Base-by-base conservation (phyloP, 1,139 yeast genomes). In the Casaregolazyma suthepensis region DNA sequence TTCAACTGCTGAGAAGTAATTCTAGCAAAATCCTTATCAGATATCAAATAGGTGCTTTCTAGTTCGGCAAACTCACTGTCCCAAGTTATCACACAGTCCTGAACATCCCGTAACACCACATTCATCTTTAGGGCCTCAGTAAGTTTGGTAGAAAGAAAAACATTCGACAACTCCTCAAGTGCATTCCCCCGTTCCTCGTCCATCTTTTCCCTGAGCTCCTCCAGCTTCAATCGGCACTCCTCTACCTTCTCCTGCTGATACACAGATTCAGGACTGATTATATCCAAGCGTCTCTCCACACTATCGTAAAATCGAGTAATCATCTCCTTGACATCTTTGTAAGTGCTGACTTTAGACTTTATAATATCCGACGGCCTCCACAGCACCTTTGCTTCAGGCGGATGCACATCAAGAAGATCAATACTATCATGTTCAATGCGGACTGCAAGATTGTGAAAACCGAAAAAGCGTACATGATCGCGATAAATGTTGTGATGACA, bases 21-120 rank as follows among this genome's bases (percentile, higher is more conserved):
- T 57, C 90, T 77, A 7, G 96, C 85, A 60, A 94, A 87, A 75
- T 94, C 99, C 64, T 86, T 88, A 68, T 94, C 99, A 15, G 96
- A 83, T 0, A 98, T 98, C 56, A 93, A 78, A 64, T 79, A 93
- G 29, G 76, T 77, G 52, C 78, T 78, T 59, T 88, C 97, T 70
- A 93, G 90, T n/a, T 82, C 87, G 46, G 81, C 78, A 64, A 94
- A 90, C 56, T 87, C 96, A 26, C 71, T 66, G 69, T 93, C 96
- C 99, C 99, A 94, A 48, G 75, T 78, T 22, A 89, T 91, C 3
- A 95, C 94, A 50, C 84, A 73, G 57, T 86, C 91, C 64, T 93
- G 97, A 23, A 93, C 75, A 46, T 79, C 79, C 61, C 95, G 73
- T 22, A 89, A 71, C 1, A 87, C 79, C 0, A 80, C 73, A 64